Conservation (phyloP, 306 rosid genomes). For the Corylus heterophylla region DNA sequence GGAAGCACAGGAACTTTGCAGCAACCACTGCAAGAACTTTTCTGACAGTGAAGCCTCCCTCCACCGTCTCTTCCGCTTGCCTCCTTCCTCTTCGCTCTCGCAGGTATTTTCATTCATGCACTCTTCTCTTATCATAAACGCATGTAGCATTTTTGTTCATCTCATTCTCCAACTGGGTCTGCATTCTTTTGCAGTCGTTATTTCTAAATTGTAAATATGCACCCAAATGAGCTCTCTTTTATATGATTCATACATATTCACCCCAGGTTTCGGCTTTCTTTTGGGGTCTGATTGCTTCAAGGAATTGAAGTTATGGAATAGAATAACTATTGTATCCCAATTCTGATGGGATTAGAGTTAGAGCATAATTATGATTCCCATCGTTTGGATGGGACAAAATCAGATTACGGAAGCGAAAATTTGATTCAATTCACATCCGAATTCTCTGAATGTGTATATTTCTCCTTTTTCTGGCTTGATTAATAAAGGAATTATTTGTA, state of each 20-base stretch:
- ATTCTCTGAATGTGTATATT: background rate
- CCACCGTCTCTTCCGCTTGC: constrained; percentile 33
- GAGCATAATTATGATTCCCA: background rate
- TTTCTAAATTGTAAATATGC: background rate
- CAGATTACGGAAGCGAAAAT: background rate
- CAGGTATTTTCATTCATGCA: constrained; percentile 34
- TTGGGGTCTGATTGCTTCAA: background rate
- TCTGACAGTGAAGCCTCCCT: constrained; percentile 39
- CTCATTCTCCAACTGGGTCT: background rate
- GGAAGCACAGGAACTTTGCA: constrained; percentile 44
- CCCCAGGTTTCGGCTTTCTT: background rate
- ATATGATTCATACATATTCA: background rate
- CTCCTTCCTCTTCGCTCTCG: constrained; percentile 34
- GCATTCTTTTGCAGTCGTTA: background rate
- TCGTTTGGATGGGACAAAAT: background rate
- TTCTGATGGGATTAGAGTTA: background rate
- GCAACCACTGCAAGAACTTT: constrained; percentile 52
- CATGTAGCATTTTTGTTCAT: background rate
- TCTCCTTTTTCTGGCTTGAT: background rate
- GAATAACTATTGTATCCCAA: background rate
- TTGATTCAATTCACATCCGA: background rate
- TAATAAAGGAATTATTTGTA: background rate
- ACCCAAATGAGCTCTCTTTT: background rate
- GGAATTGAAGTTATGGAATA: background rate
- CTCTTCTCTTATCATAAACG: background rate